Evolutionary conservation across 805 yeast species (phyloP), one percentile per base, ranked within the genome.

Genomic region (Ogataea siamensis): DNA sequence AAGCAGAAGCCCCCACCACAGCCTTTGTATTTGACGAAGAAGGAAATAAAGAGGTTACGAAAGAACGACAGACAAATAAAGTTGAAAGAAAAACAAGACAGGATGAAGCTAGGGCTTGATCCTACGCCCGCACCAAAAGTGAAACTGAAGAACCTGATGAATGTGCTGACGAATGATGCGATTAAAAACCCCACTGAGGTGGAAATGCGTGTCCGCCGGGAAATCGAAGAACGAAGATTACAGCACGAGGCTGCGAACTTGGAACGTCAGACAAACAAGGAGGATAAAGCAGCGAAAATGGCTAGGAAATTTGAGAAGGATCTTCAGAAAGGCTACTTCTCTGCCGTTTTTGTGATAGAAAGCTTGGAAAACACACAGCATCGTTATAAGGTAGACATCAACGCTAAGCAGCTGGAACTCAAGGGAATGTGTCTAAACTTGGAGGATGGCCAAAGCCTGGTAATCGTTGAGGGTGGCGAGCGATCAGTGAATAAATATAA

Each of bases 101-200:
- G 83, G 31, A 80, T 89, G 16, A 74, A 80, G 40, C 64, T 86
- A 5, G 99, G 99, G 0, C 62, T 89, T 13, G 86, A 83, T 32
- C 83, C 95, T 0, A 83, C 95, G 5, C 96, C 96, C 0, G 83
- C 83, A 5, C 95, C 96, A 3, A 93, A 91, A 59, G 83, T 93
- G 17, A 86, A 83, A 52, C 66, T 87, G 29, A 76, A 83, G 28
- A 93, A 91, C 56, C 70, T 93, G 60, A 86, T 87, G 88, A 83
- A 74, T 50, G 95, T 87, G 0, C 66, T 84, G 33, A 86, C 97
- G 2, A 78, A 85, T 50, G 94, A 86, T 41, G 87, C 93, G 5
- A 83, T 89, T 32, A 70, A 74, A 42, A 95, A 93, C 55, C 98
- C 99, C 1, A 91, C 98, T 0, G 77, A 77, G 3, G 81, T 88